Conservation (phyloP, 441 rosid species). For the Pelargonium australe region DNA sequence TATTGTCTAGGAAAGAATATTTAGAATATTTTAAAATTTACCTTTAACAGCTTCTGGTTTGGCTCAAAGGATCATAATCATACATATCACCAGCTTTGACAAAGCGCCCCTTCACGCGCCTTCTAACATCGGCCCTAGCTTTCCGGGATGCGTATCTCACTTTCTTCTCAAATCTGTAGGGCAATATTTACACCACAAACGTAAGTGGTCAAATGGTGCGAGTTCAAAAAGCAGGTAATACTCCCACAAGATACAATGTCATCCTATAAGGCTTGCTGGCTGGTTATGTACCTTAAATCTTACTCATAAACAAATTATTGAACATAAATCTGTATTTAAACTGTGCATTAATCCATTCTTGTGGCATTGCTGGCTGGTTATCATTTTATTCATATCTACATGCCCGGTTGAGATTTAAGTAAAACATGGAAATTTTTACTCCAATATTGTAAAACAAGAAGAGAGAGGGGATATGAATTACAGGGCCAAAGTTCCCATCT, state of each 20-base stretch:
- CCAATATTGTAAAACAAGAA: too few relatives aligned
- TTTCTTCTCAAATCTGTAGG: slow-evolving; percentile 74
- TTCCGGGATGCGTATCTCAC: slow-evolving; percentile 97
- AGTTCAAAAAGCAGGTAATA: slow-evolving; percentile 11
- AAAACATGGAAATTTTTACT: too few relatives aligned
- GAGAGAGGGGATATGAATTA: neutral
- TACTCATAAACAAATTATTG: neutral
- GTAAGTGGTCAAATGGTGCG: neutral
- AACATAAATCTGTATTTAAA: neutral
- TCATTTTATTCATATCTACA: too few relatives aligned
- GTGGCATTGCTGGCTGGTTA: too few relatives aligned
- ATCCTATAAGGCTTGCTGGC: neutral
- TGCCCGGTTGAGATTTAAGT: too few relatives aligned
- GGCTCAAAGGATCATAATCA: slow-evolving; percentile 84
- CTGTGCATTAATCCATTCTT: too few relatives aligned
- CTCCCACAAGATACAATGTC: neutral
- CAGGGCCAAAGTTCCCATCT: neutral
- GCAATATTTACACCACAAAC: neutral
- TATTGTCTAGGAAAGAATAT: too few relatives aligned
- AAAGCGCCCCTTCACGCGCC: slow-evolving; percentile 92
- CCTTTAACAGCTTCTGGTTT: slow-evolving; percentile 79
- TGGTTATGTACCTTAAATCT: too few relatives aligned
- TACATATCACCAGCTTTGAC: slow-evolving; percentile 95
- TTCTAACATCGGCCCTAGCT: slow-evolving; percentile 99
- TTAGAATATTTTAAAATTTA: slow-evolving; percentile 33